Evolutionary conservation across 371 early-diverging fungal species (phyloP).

Genomic region (Saksenaea vasiformis): DNA sequence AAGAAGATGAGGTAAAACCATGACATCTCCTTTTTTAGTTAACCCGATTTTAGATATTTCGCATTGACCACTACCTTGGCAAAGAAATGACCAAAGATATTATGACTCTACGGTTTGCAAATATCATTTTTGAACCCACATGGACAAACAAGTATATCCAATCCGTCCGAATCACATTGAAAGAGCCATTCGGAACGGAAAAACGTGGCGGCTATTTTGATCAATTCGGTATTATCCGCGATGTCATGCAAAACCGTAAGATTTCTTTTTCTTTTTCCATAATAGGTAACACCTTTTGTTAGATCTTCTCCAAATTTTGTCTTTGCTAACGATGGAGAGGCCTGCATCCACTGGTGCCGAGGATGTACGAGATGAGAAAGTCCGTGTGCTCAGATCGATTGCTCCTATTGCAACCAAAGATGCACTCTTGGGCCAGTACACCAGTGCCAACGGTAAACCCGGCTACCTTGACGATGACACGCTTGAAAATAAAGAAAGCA

Average conservation of each 20-base stretch:
- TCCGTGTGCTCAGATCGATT: constrained; percentile 84
- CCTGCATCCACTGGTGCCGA: constrained; percentile 86
- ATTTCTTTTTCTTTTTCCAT: background rate
- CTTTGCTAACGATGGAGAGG: constrained; percentile 91
- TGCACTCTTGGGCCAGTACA: constrained; percentile 90
- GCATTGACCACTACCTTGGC: constrained; percentile 98
- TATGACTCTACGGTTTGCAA: constrained; percentile 91
- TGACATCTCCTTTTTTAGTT: background rate
- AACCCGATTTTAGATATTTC: constrained; percentile 68
- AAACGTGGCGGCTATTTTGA: constrained; percentile 99
- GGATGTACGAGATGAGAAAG: constrained; percentile 91
- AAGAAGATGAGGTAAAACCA: constrained; percentile 77
- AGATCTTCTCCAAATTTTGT: constrained; percentile 89
- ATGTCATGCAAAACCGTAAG: constrained; percentile 98
- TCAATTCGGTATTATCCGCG: constrained; percentile 98
- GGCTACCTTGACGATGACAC: constrained; percentile 94
- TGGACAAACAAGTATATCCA: constrained; percentile 90
- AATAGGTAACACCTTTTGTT: background rate
- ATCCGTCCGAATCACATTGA: constrained; percentile 96
- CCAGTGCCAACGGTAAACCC: constrained; percentile 71
- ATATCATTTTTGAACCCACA: constrained; percentile 86
- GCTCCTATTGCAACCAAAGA: constrained; percentile 77
- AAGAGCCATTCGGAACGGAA: constrained; percentile 97
- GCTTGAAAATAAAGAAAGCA: constrained; percentile 66
- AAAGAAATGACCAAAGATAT: constrained; percentile 99